phyloP scores from a whole-genome alignment of 768 basidiomycete genomes.

The Porpolomopsis calyptriformis region DNA sequence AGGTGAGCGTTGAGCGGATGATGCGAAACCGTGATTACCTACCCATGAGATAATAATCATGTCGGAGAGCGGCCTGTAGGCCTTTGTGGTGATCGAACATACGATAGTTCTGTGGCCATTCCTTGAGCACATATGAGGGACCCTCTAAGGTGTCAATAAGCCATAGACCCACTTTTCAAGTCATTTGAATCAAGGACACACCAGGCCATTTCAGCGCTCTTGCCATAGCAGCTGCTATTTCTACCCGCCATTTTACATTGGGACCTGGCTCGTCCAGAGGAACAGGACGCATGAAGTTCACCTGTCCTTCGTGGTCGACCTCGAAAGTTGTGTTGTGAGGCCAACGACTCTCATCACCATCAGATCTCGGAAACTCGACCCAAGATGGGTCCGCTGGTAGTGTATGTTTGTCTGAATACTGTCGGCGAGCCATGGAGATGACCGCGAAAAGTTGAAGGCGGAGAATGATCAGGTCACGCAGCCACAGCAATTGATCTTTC shows the following conservation, averaged over 20 bases:
- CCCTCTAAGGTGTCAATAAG: slow-evolving; percentile 27
- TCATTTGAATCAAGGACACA: slow-evolving; percentile 20
- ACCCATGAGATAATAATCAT: slow-evolving; percentile 77
- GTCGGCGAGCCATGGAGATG: slow-evolving; percentile 8
- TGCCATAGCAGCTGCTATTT: slow-evolving; percentile 32
- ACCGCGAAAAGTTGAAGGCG: no score
- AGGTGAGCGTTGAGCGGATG: background rate
- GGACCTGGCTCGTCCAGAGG: slow-evolving; percentile 36
- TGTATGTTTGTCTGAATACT: slow-evolving; percentile 18
- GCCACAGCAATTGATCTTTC: no score
- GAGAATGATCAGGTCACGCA: no score
- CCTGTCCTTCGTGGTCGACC: slow-evolving; percentile 49
- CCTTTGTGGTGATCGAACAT: slow-evolving; percentile 75
- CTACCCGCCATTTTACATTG: slow-evolving; percentile 47
- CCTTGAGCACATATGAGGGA: slow-evolving; percentile 45
- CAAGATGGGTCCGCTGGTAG: slow-evolving; percentile 45
- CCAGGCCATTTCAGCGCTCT: slow-evolving; percentile 38
- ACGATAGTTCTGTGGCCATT: slow-evolving; percentile 58
- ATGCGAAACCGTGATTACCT: slow-evolving; percentile 1
- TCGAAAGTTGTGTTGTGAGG: slow-evolving; percentile 44
- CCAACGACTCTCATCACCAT: slow-evolving; percentile 45
- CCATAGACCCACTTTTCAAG: background rate
- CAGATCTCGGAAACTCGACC: slow-evolving; percentile 50
- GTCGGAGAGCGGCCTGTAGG: slow-evolving; percentile 38
- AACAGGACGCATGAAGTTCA: slow-evolving; percentile 61